Evolutionary conservation across 345 rosid species (phyloP).

Genomic region (Pelargonium nanum): DNA sequence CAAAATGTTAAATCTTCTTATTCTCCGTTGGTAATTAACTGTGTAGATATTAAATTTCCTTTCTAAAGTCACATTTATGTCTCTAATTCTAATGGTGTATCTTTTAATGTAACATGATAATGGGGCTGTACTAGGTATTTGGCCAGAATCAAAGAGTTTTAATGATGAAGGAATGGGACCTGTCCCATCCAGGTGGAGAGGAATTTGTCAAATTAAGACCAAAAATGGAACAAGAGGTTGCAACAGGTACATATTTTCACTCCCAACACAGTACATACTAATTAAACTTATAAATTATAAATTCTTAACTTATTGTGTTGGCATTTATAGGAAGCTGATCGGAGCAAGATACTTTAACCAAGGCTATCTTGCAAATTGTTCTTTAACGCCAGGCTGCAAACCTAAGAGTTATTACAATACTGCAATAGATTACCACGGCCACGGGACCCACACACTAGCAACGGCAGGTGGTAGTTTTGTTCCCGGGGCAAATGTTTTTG

Average conservation of each 20-base stretch:
- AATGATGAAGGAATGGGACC: constrained; percentile 41
- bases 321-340: constrained; percentile 48
- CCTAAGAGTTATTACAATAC: constrained; percentile 21
- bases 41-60: too few species aligned
- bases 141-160: constrained; percentile 62
- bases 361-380: constrained; percentile 27
- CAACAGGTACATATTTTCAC: too few species aligned
- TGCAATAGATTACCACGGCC: constrained; percentile 35
- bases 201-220: too few species aligned
- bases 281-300: too few species aligned
- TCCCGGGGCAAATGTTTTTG: constrained; percentile 29
- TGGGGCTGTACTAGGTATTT: constrained; percentile 33
- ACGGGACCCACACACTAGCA: constrained; percentile 56
- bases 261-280: too few species aligned
- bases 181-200: too few species aligned
- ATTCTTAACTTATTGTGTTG: neutral
- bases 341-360: constrained; percentile 58
- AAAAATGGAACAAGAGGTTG: too few species aligned
- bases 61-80: too few species aligned
- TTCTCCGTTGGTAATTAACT: too few species aligned
- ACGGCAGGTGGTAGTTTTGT: constrained; percentile 55
- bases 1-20: too few species aligned
- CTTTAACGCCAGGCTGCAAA: constrained; percentile 7
- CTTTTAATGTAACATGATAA: neutral
- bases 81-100: too few species aligned